These are phyloP conservation scores for Pseudonectria buxi DNA, from an alignment of 2,329 filamentous ascomycete genomes.

Conservation along the genomic window DNA sequence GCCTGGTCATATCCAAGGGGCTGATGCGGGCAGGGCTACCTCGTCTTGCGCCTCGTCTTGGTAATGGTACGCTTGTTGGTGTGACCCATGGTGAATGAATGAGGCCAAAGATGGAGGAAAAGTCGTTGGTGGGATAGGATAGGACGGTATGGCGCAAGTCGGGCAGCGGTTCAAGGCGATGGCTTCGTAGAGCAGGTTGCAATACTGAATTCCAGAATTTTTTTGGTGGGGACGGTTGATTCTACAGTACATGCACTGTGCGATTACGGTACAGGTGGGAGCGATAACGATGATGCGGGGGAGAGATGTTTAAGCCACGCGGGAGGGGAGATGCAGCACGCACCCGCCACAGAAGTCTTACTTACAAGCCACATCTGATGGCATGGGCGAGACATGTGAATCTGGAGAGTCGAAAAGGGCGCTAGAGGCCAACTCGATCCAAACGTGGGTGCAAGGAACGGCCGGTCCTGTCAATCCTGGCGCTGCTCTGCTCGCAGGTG, in stretches of 20 bases:
- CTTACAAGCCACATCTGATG: neutral
- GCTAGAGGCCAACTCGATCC: no score
- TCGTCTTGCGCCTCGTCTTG: slow-evolving; percentile 67
- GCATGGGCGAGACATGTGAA: no score
- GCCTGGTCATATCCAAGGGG: no score
- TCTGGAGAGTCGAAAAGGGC: neutral
- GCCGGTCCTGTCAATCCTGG: no score
- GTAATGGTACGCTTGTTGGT: slow-evolving; percentile 59
- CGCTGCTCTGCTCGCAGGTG: no score
- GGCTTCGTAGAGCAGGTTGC: neutral
- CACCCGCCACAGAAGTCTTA: no score
- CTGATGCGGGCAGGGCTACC: slow-evolving; percentile 28
- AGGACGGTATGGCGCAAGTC: neutral
- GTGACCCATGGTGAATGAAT: slow-evolving; percentile 52
- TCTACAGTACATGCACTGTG: neutral
- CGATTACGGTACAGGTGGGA: neutral
- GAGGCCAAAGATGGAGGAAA: neutral
- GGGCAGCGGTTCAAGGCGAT: neutral
- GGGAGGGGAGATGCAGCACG: neutral
- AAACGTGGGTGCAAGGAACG: no score
- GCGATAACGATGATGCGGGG: no score
- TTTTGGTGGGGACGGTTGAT: slow-evolving; percentile 1
- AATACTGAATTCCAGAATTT: neutral
- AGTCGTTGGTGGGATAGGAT: neutral
- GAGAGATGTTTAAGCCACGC: no score